Evolutionary conservation across 2,329 filamentous ascomycete species (phyloP), one percentile per base, ranked within the genome.

Genomic region (Tolypocladium album): DNA sequence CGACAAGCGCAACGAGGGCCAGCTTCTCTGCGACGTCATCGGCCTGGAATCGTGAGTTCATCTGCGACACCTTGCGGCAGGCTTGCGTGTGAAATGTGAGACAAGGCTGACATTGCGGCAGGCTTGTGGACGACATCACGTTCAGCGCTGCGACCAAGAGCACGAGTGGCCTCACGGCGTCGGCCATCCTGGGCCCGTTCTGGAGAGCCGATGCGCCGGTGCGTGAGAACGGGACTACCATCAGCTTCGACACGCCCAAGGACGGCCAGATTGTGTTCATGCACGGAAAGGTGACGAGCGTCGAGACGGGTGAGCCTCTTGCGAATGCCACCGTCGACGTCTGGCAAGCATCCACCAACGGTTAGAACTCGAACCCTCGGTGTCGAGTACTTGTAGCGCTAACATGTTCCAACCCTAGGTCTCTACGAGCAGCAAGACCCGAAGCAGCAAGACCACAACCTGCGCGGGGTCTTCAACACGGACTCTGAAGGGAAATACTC

Each of bases 161-260:
- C 42, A 63, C 69, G 45, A 75, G 77, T 17, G 68, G 75, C 17
- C 79, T 85, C 13, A 94, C 90, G 6, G 83, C 89, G 2, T 89
- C 88, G 4, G 86, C 90, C 47, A 91, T 96, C 64, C 82, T 96
- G 0, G 91, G 91, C 0, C 91, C 91, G 1, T 96, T 96, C 76
- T 95, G 89, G 83, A 82, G 89, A 7, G 80, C 84, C 52, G 82
- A 92, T 65, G 85, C 90, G 0, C 90, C 90, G 6, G 75, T 82
- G 61, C 82, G 87, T 55, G 75, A 84, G n/a, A 88, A 88, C 68
- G 90, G 88, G 57, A 82, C 79, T 55, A 86, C 78, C 66, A 90
- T 94, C 63, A 79, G 86, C 24, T 76, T 75, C 60, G 71, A 80
- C 63, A 78, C 76, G 63, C 81, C 82, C 7, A 61, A 72, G 58